phyloP scores from a whole-genome alignment of 192 early-diverging fungal genomes.

The Backusella australiensis region DNA sequence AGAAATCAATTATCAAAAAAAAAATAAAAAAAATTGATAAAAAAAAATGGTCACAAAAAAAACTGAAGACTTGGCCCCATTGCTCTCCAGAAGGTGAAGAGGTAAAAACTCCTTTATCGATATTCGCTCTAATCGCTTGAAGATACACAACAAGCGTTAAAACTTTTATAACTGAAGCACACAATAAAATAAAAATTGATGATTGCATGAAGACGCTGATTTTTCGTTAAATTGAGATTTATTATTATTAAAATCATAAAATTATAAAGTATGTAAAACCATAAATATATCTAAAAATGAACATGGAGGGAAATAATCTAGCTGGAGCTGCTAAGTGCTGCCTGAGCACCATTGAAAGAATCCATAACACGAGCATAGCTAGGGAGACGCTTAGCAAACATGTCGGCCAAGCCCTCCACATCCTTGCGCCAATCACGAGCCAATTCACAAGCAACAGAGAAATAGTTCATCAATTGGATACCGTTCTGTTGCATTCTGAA shows the following conservation, averaged over 20 bases:
- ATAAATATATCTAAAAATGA: background rate
- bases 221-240: background rate
- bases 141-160: no score
- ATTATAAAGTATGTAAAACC: background rate
- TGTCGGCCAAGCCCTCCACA: constrained; percentile 19
- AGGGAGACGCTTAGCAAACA: constrained; percentile 27
- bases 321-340: background rate
- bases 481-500: constrained; percentile 25
- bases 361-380: constrained; percentile 26
- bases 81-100: no score
- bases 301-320: background rate
- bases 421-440: constrained; percentile 31
- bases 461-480: constrained; percentile 34
- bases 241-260: background rate
- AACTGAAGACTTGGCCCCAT: no score
- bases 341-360: constrained; percentile 20
- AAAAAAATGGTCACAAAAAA: no score
- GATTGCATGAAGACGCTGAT: background rate
- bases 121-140: no score
- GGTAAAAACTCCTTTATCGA: no score
- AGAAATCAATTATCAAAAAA: no score
- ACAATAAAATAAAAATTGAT: no score
- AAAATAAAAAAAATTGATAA: no score
- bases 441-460: constrained; percentile 32
- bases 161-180: no score